phyloP scores from a whole-genome alignment of 1,139 yeast species.

The Blastobotrys malaysiensis region DNA sequence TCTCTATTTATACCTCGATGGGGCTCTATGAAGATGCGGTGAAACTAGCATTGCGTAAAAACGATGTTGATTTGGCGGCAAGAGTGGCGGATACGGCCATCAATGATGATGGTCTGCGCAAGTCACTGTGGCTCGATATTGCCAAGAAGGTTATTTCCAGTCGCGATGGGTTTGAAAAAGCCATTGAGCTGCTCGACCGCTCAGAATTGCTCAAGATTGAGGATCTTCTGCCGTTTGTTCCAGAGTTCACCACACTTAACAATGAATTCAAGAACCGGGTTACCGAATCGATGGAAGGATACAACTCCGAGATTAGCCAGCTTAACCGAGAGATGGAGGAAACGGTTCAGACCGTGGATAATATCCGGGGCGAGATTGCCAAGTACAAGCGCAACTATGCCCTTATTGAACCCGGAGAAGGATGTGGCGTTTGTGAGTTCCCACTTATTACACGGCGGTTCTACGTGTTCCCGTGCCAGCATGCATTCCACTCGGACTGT shows the following conservation, averaged over 20 bases:
- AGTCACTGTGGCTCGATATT: slow-evolving; percentile 68
- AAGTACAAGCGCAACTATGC: slow-evolving; percentile 46
- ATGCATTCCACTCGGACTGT: slow-evolving; percentile 88
- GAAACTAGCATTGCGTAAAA: slow-evolving; percentile 58
- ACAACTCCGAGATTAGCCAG: slow-evolving; percentile 58
- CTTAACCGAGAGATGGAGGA: slow-evolving; percentile 73
- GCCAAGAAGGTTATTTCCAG: slow-evolving; percentile 52
- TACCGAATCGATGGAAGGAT: slow-evolving; percentile 66
- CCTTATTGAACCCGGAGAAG: slow-evolving; percentile 75
- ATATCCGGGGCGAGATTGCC: slow-evolving; percentile 54
- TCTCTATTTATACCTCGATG: slow-evolving; percentile 62
- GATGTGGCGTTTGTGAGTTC: slow-evolving; percentile 66
- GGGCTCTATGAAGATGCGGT: slow-evolving; percentile 78
- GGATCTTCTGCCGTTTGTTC: slow-evolving; percentile 78
- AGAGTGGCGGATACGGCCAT: slow-evolving; percentile 49
- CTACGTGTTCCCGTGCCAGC: slow-evolving; percentile 83
- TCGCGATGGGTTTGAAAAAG: slow-evolving; percentile 20
- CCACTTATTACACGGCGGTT: slow-evolving; percentile 70
- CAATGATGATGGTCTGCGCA: slow-evolving; percentile 48
- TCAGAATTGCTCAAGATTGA: slow-evolving; percentile 65
- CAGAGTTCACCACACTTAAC: slow-evolving; percentile 76
- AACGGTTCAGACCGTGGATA: slow-evolving; percentile 58
- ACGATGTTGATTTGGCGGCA: slow-evolving; percentile 57
- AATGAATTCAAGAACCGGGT: slow-evolving; percentile 72
- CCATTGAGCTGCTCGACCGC: slow-evolving; percentile 42